Evolutionary conservation across 208 protist genomes (phyloP), one percentile per base, ranked within the genome.

Genomic region (Spongospora subterranea): DNA sequence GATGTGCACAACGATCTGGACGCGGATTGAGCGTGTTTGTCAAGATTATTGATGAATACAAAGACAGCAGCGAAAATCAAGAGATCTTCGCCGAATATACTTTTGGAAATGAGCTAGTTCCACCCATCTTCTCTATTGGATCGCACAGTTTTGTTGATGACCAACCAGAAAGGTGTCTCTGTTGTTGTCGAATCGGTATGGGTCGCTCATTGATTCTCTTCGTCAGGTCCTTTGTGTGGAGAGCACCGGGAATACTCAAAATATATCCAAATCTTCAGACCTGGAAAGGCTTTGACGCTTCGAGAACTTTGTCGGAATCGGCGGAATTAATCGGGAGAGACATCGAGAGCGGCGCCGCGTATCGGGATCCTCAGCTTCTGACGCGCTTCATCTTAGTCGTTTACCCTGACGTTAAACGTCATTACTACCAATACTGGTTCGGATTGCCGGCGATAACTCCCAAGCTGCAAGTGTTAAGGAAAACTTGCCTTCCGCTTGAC

Each of bases 321-420:
- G 93, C 71, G 0, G 43, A 6, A 0, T 1, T 89, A 92, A 94
- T 97, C 41, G 95, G 93, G 91, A 54, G 88, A 32, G 93, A 93
- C 53, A 96, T 97, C 24, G 45, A 0, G 0, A 92, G 35, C 76
- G 95, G 95, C 17, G 46, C 11, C 6, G 93, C 92, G 32, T 29
- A 95, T 1, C 45, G 71, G 0, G 64, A 96, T 60, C 94, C 95
- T 0, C 65, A 53, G 1, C 90, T 93, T n/a, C 90, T 97, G 0
- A 60, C 46, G 13, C 91, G 91, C 88, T 96, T 97, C 45, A 92
- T 96, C 17, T 91, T 98, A 40, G 94, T 96, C 45, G 96, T 97
- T 0, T 99, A 95, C 93, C 94, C 97, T 0, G 97, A 99, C 92
- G 94, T 98, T 0, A 99, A 99, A 93, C 93, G 94, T 45, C 96